Conservation (phyloP, 768 basidiomycete species). For the Xanthoconium purpureum region DNA sequence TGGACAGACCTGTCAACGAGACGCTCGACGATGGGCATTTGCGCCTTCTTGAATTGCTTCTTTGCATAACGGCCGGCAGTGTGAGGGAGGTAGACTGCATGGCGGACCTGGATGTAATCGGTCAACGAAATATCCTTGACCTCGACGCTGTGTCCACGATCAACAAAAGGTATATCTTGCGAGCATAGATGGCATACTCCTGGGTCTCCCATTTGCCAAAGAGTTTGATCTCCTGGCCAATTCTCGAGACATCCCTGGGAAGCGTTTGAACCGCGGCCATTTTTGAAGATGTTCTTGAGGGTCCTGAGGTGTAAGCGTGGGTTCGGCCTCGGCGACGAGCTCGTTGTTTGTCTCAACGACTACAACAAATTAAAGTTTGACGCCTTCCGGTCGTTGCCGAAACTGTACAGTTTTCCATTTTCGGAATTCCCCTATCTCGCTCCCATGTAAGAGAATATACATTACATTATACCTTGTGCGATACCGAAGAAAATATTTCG, state of each 20-base stretch:
- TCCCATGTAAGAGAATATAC: not conserved
- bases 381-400: conserved; percentile 20
- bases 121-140: conserved; percentile 99
- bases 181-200: conserved; percentile 61
- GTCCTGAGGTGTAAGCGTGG: conserved; percentile 20
- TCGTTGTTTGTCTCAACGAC: conserved; percentile 18
- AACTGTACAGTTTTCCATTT: conserved; percentile 29
- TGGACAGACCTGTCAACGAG: conserved; percentile 85
- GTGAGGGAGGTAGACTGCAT: conserved; percentile 96
- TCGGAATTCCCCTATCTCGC: not conserved
- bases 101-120: conserved; percentile 99
- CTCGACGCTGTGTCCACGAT: conserved; percentile 66
- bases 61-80: conserved; percentile 99
- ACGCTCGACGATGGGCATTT: conserved; percentile 99
- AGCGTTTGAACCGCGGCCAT: conserved; percentile 71
- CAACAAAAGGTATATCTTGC: conserved; percentile 6
- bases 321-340: conserved; percentile 21
- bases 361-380: conserved; percentile 25
- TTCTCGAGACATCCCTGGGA: conserved; percentile 76
- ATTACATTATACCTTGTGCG: conserved; percentile 4
- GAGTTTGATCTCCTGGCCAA: conserved; percentile 87
- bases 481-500: conserved; percentile 7
- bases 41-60: conserved; percentile 99
- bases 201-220: conserved; percentile 99
- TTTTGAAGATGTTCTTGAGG: conserved; percentile 39